Evolutionary conservation across 805 yeast genomes (phyloP), one percentile per base, ranked within the genome.

Genomic region (Ogataea paradorogensis): DNA sequence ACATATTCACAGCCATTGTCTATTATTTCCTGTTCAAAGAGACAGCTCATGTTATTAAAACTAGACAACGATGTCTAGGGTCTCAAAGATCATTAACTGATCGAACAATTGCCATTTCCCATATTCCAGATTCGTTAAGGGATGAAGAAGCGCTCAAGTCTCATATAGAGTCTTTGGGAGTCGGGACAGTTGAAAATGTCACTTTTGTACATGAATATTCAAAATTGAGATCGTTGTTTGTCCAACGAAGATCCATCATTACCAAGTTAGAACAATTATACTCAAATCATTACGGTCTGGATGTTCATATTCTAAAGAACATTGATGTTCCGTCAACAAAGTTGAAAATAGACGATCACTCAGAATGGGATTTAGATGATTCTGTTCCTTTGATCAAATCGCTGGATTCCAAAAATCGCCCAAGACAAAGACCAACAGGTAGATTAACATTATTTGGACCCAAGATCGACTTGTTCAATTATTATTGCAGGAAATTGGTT

Each of bases 21-120:
- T 71, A 67, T 45, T 63, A 62, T 41, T 69, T 66, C 46, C 48
- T 77, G 16, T 70, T 69, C 48, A 63, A 63, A 33, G 74, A 66
- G 52, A 78, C 83, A 15, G 62, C 65, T 11, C 62, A 61, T 38
- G 73, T 78, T 24, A 67, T 78, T 33, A 67, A 67, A 45, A 71
- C 76, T 1, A 59, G 84, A 28, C 84, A 78, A 50, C 67, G 71
- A 47, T 77, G 75, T 53, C 59, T 78, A 42, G 84, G 83, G 0
- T 67, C 77, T 5, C 83, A 78, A 51, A 68, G 75, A 56, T 73
- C 82, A 13, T 63, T 78, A 34, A 76, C 82, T 2, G 84, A 78
- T 56, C 59, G 82, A 43, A 78, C 84, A 5, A 75, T 78, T 31
- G 59, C 70, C 34, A 59, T 78, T 13, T 74, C 75, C 33, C 78